Conservation (phyloP, 176 grass and related monocot genomes). For the Bromus sterilis region DNA sequence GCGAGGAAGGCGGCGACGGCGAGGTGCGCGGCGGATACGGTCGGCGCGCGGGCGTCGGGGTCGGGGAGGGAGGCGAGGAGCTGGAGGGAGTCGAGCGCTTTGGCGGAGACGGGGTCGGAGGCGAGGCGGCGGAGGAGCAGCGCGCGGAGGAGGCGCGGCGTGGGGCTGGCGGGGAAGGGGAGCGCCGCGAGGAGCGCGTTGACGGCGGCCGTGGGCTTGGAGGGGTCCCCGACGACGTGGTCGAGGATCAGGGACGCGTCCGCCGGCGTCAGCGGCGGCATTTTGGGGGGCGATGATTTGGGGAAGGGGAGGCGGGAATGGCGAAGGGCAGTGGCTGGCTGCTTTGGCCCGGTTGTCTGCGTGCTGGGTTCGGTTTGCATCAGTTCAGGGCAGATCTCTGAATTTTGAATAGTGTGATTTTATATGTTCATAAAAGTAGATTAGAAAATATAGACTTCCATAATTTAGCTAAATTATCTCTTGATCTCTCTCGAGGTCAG, state of each 20-base stretch:
- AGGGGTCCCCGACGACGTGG: constrained; percentile 28
- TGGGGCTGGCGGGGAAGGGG: constrained; percentile 23
- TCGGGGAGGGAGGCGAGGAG: constrained; percentile 21
- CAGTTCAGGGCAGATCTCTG: too few relatives aligned
- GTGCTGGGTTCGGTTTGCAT: too few relatives aligned
- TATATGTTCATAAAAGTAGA: too few relatives aligned
- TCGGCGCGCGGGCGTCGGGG: background rate
- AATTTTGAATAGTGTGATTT: too few relatives aligned
- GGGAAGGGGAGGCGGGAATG: background rate
- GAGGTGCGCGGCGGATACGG: background rate
- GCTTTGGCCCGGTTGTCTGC: too few relatives aligned
- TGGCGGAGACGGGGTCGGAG: constrained; percentile 23
- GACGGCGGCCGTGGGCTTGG: background rate
- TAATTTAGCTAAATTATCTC: too few relatives aligned
- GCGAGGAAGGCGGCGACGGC: constrained; percentile 23
- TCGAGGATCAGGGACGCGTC: constrained; percentile 37
- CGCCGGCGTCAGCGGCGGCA: constrained; percentile 21
- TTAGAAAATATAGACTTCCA: too few relatives aligned
- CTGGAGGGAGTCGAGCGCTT: constrained; percentile 25
- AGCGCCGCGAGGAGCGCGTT: constrained; percentile 5
- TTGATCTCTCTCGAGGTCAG: too few relatives aligned
- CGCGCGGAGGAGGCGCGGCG: constrained; percentile 20
- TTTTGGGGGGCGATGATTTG: too few relatives aligned
- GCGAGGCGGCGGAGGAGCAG: constrained; percentile 36
- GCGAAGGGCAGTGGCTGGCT: background rate